phyloP scores from a whole-genome alignment of 257 asterid species.

The Solanum virginianum region DNA sequence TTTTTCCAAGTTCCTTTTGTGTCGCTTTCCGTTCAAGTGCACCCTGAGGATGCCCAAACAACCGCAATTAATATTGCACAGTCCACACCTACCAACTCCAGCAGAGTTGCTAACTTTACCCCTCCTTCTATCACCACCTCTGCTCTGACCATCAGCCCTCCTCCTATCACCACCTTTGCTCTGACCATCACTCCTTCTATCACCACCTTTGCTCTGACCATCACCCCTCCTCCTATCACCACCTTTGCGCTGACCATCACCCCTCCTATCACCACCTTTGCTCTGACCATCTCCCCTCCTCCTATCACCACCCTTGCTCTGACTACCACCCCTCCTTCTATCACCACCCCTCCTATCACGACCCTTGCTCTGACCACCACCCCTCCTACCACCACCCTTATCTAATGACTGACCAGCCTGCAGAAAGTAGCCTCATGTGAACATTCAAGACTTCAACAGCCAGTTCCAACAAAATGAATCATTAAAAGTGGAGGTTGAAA shows the following conservation, averaged over 20 bases:
- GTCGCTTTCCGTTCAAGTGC: slow-evolving; percentile 20
- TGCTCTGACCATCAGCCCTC: background rate
- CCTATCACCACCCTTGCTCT: background rate
- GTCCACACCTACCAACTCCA: slow-evolving; percentile 9
- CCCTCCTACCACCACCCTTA: background rate
- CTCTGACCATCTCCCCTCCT: background rate
- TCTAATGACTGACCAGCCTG: background rate
- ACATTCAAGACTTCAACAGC: background rate
- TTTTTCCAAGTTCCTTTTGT: slow-evolving; percentile 9
- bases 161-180: background rate
- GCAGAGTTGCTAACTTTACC: background rate
- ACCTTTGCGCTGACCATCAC: background rate
- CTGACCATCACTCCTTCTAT: background rate
- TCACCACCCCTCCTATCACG: background rate
- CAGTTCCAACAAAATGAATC: background rate
- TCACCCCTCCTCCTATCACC: background rate
- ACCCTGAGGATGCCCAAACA: slow-evolving; percentile 5
- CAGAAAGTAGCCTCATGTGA: background rate
- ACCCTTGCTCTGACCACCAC: background rate
- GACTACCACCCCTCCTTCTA: background rate
- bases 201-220: background rate
- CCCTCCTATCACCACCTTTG: background rate
- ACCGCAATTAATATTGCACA: slow-evolving; percentile 12
- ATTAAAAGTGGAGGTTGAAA: background rate
- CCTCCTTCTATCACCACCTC: background rate